These are phyloP conservation scores for Hymenoscyphus occultus DNA, from an alignment of 2,329 filamentous ascomycete genomes.

Conservation along the genomic window DNA sequence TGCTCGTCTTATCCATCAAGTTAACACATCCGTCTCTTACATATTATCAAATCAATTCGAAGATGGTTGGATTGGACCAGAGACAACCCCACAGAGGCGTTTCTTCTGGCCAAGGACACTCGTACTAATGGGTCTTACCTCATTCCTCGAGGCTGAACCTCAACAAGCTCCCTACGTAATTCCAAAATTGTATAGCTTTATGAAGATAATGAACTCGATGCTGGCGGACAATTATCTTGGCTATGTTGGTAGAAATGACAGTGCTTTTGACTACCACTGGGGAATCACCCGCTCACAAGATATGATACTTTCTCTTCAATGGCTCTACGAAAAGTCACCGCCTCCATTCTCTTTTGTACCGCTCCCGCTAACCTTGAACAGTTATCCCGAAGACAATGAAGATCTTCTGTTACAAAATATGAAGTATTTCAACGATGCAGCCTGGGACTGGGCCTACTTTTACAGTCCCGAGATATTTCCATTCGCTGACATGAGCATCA, in stretches of 20 bases:
- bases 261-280: slow-evolving; percentile 39
- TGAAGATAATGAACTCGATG: slow-evolving; percentile 52
- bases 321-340: slow-evolving; percentile 34
- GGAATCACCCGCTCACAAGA: slow-evolving; percentile 23
- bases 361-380: neutral
- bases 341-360: neutral
- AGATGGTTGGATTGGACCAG: slow-evolving; percentile 59
- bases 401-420: slow-evolving; percentile 35
- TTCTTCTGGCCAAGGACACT: slow-evolving; percentile 16
- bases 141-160: slow-evolving; percentile 44
- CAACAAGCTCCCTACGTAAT: neutral
- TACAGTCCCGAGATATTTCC: slow-evolving; percentile 26
- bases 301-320: slow-evolving; percentile 39
- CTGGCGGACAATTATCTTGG: slow-evolving; percentile 51
- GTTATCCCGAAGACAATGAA: slow-evolving; percentile 27
- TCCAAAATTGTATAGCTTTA: slow-evolving; percentile 38
- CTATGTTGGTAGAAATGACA: slow-evolving; percentile 42
- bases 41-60: slow-evolving; percentile 47
- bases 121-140: slow-evolving; percentile 14
- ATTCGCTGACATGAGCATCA: slow-evolving; percentile 11
- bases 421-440: slow-evolving; percentile 24
- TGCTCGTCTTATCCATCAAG: slow-evolving; percentile 47
- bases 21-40: slow-evolving; percentile 44
- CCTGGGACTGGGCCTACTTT: slow-evolving; percentile 27
- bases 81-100: slow-evolving; percentile 39